These are phyloP conservation scores for Phlegmacium glaucopus DNA, from an alignment of 768 basidiomycete species.

Conservation along the genomic window DNA sequence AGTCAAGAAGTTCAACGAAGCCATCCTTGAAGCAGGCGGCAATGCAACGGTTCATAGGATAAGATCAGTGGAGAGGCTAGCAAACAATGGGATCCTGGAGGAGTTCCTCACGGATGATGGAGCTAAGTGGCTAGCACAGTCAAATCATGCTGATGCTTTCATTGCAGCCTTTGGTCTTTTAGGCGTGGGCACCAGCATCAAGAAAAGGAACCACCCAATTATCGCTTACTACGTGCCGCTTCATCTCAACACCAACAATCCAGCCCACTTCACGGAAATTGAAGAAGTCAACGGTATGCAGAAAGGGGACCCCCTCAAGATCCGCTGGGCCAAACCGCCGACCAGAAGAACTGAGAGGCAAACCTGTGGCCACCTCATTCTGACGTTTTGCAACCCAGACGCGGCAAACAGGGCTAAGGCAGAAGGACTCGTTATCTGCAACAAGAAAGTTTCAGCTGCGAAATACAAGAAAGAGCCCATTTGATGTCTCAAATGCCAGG, in stretches of 20 bases:
- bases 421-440: no score
- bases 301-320: not conserved
- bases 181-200: not conserved
- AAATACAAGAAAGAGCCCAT: no score
- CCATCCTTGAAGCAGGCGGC: constrained; percentile 36
- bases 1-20: no score
- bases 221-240: constrained; percentile 9
- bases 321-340: constrained; percentile 10
- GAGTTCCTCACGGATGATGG: constrained; percentile 1
- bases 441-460: no score
- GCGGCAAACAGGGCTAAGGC: no score
- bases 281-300: constrained; percentile 7
- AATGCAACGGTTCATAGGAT: no score
- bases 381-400: no score
- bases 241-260: not conserved
- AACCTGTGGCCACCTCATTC: no score
- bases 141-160: not conserved
- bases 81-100: not conserved
- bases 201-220: not conserved
- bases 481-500: no score
- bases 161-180: not conserved
- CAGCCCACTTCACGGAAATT: constrained; percentile 1
- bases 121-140: constrained; percentile 3
- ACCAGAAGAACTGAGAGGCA: not conserved
- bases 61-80: constrained; percentile 1